Evolutionary conservation across 345 rosid species (phyloP), one percentile per base, ranked within the genome.

Genomic region (Pistacia integerrima): DNA sequence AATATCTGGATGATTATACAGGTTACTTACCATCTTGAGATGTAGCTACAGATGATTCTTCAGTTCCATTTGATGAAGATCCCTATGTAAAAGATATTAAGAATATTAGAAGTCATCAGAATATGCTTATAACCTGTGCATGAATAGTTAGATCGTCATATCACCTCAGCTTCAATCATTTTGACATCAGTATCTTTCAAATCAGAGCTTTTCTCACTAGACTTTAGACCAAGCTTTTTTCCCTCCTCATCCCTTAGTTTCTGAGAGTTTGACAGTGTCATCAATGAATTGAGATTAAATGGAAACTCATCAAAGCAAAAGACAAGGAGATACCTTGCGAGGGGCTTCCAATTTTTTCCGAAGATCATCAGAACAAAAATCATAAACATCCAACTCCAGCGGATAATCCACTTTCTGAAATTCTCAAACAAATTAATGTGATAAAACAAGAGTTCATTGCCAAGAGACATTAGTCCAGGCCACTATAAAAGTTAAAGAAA

Each of bases 381-480:
- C 98, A 77, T 78, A 94, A 58, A 97, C 78, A 88, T 97, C 98
- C 90, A 97, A 77, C 89, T 90, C 91, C 88, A 97, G 76, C 1
- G 98, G 97, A 80, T 91, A 97, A 84, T 97, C 99, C 69, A 97
- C 99, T 97, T 94, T 97, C 98, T 97, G 83, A 74, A 67, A 83
- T 79, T 55, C 38, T 52, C 64, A 85, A 20, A 69, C 36, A 71
- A 64, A 64, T 28, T 41, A 46, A 28, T 54, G 18, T 62, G 11
- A 41, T 57, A 17, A 82, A 22, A 58, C 59, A 58, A 67, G 17
- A 7, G 5, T 16, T 56, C 60, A 6, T 22, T 20, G 46, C 41
- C 4, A 2, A 66, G 20, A 75, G 14, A 75, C 7, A 62, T 16
- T 13, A 57, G 54, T 75, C 8, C 38, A 22, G 25, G 17, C 14